Percentiles rank a stretch among this genome's conserved stretches.
phyloP scores from a whole-genome alignment of 1,139 yeast genomes.

The Magnusiomyces fungicola region DNA sequence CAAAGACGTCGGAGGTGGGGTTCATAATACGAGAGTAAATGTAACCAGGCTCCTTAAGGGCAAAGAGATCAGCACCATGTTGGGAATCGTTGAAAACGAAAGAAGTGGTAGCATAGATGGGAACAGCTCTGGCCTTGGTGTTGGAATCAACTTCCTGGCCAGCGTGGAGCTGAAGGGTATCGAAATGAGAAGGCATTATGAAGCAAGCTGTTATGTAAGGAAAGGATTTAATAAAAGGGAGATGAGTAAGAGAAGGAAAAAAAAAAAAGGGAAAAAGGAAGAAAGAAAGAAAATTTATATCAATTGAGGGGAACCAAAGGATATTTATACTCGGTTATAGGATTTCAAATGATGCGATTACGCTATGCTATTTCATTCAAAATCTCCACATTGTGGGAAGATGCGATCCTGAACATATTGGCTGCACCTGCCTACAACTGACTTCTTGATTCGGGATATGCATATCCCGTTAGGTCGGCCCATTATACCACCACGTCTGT shows the following conservation, averaged over 20 bases:
- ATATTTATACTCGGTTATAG: conserved; percentile 1
- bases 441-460: too few relatives aligned
- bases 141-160: conserved; percentile 63
- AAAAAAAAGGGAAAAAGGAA: conserved; percentile 1
- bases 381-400: too few relatives aligned
- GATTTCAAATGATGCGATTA: too few relatives aligned
- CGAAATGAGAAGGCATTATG: conserved; percentile 49
- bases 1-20: conserved; percentile 89
- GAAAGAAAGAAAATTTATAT: not conserved
- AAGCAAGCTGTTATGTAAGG: not conserved
- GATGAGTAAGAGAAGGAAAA: conserved; percentile 1
- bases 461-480: too few relatives aligned
- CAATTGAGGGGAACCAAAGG: not conserved
- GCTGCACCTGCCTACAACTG: too few relatives aligned
- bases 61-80: conserved; percentile 88
- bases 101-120: conserved; percentile 65
- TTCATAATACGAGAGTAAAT: conserved; percentile 86
- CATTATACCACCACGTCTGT: too few relatives aligned
- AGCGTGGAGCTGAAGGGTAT: conserved; percentile 89
- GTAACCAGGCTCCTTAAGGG: conserved; percentile 72
- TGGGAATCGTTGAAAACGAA: conserved; percentile 80
- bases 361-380: too few relatives aligned
- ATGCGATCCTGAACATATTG: too few relatives aligned
- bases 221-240: not conserved
- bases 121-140: conserved; percentile 75